phyloP scores from a whole-genome alignment of 495 filamentous ascomycete species.

The Haplographium delicatum region DNA sequence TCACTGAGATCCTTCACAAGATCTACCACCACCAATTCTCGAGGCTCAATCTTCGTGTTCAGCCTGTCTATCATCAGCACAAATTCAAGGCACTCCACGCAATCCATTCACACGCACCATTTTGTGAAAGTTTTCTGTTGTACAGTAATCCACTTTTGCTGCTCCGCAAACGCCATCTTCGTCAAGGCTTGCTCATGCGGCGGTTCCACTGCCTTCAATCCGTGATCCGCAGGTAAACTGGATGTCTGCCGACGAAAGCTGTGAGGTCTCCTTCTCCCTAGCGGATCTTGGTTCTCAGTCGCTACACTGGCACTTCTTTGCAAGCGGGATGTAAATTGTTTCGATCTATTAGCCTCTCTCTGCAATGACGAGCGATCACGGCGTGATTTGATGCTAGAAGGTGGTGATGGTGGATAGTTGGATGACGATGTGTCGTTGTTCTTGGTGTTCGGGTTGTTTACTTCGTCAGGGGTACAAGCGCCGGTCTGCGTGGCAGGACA shows the following conservation, averaged over 20 bases:
- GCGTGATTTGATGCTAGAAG: conserved; percentile 12
- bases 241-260: conserved; percentile 4
- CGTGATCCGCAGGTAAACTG: conserved; percentile 18
- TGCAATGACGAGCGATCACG: conserved; percentile 17
- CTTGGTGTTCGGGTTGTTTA: conserved; percentile 13
- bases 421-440: background rate
- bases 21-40: conserved; percentile 72
- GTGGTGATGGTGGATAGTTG: conserved; percentile 10
- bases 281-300: background rate
- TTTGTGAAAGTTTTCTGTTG: conserved; percentile 99
- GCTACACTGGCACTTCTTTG: conserved; percentile 14
- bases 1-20: conserved; percentile 85
- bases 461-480: conserved; percentile 1
- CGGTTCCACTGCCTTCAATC: conserved; percentile 21
- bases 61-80: conserved; percentile 53
- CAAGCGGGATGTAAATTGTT: conserved; percentile 18
- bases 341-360: conserved; percentile 19
- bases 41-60: conserved; percentile 82
- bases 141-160: conserved; percentile 92
- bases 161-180: conserved; percentile 51
- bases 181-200: conserved; percentile 24
- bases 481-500: background rate
- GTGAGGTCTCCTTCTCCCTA: conserved; percentile 2
- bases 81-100: background rate
- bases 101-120: conserved; percentile 59